Conservation (phyloP, 1,284 basidiomycete species). For the Leccinum solheimii region DNA sequence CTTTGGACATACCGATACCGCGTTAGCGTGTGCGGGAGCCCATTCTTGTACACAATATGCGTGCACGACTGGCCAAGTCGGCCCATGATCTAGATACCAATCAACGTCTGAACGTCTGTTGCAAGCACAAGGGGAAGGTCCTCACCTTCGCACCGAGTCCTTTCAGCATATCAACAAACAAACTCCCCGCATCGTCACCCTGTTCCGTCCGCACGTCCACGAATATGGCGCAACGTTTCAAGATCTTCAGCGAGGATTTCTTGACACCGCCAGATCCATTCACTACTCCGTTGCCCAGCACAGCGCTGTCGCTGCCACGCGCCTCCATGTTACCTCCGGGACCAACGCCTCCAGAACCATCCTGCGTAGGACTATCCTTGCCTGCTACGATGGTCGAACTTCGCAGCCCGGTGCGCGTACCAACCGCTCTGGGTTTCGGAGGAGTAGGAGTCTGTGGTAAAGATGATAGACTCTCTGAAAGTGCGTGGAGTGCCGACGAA, state of each 20-base stretch:
- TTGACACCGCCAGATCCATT: slow-evolving; percentile 22
- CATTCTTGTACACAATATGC: slow-evolving; percentile 91
- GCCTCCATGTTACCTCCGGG: slow-evolving; percentile 3
- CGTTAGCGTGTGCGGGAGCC: slow-evolving; percentile 72
- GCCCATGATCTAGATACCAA: slow-evolving; percentile 49
- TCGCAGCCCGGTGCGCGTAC: slow-evolving; percentile 37
- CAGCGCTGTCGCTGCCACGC: slow-evolving; percentile 16
- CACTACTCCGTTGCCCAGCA: slow-evolving; percentile 14
- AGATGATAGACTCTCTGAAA: no score
- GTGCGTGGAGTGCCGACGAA: no score
- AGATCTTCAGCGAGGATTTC: slow-evolving; percentile 42
- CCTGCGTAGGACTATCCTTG: slow-evolving; percentile 35
- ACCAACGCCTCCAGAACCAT: slow-evolving; percentile 22
- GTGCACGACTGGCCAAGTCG: slow-evolving; percentile 79
- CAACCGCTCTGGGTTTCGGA: slow-evolving; percentile 28
- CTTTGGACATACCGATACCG: slow-evolving; percentile 59
- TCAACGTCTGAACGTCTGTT: slow-evolving; percentile 1
- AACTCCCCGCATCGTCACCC: slow-evolving; percentile 78
- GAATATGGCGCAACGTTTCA: slow-evolving; percentile 82
- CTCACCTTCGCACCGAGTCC: slow-evolving; percentile 81
- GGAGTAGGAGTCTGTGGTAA: no score
- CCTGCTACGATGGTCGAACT: slow-evolving; percentile 35
- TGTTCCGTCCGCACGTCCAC: slow-evolving; percentile 89
- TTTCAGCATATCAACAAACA: slow-evolving; percentile 85
- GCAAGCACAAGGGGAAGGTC: not conserved